A percentile compares a stretch with the other conserved stretches of the same genome.
Conservation (phyloP, 2,329 filamentous ascomycete genomes). For the Helotiales sp. region DNA sequence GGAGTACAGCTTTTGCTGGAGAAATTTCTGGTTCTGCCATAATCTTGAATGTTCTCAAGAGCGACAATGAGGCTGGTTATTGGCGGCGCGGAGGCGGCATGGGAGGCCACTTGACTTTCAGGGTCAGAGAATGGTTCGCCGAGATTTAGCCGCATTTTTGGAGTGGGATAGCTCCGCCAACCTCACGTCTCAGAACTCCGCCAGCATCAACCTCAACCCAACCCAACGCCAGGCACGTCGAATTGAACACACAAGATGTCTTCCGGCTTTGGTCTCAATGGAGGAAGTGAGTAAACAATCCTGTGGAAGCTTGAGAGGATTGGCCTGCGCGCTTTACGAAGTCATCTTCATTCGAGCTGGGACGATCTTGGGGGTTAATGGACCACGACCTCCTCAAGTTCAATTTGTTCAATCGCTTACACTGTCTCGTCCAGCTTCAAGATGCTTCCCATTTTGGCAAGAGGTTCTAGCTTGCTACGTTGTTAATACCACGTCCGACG, state of each 20-base stretch:
- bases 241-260: conserved; percentile 60
- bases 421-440: too few species aligned
- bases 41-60: conserved; percentile 27
- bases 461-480: conserved; percentile 98
- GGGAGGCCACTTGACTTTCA: too few species aligned
- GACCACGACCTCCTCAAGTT: too few species aligned
- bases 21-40: conserved; percentile 54
- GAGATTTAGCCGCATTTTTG: too few species aligned
- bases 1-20: conserved; percentile 70
- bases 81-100: too few species aligned
- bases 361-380: too few species aligned
- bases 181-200: too few species aligned
- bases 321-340: background rate
- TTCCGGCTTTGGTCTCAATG: conserved; percentile 81
- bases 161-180: too few species aligned
- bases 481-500: conserved; percentile 82
- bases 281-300: conserved; percentile 62
- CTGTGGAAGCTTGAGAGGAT: too few species aligned
- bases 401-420: conserved; percentile 38
- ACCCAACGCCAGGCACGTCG: conserved; percentile 15
- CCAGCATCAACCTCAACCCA: conserved; percentile 34
- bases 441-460: conserved; percentile 99
- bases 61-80: too few species aligned
- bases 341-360: too few species aligned
- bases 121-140: too few species aligned